These are phyloP conservation scores for Spencermartinsiella ligniputridi DNA, from an alignment of 1,139 yeast species.

Conservation along the genomic window DNA sequence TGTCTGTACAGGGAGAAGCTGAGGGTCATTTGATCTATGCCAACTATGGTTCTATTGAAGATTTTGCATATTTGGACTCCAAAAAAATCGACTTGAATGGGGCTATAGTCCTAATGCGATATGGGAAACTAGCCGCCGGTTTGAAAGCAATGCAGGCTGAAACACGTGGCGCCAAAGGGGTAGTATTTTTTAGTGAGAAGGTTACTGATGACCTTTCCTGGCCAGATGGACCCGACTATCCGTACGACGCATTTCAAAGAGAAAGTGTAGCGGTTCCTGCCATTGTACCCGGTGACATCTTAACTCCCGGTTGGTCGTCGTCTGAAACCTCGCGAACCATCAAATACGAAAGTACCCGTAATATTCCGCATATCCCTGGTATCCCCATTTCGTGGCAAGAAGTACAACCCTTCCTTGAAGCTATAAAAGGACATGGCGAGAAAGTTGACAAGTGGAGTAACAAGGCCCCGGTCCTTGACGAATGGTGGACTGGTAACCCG, in stretches of 20 bases:
- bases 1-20: conserved; percentile 56
- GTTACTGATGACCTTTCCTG: conserved; percentile 20
- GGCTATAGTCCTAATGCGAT: conserved; percentile 56
- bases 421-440: conserved; percentile 47
- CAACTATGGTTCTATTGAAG: conserved; percentile 60
- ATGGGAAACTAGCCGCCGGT: conserved; percentile 51
- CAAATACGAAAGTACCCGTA: conserved; percentile 46
- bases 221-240: conserved; percentile 35
- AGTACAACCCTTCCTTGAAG: conserved; percentile 47
- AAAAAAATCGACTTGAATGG: conserved; percentile 37
- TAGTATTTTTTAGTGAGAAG: conserved; percentile 49
- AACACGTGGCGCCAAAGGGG: conserved; percentile 48
- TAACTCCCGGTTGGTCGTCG: conserved; percentile 74
- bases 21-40: conserved; percentile 54
- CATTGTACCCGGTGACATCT: conserved; percentile 69
- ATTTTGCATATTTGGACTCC: conserved; percentile 45
- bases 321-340: conserved; percentile 30
- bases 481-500: conserved; percentile 44
- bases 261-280: conserved; percentile 64
- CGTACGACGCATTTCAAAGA: conserved; percentile 51
- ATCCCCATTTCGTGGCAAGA: conserved; percentile 74
- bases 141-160: conserved; percentile 52
- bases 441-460: conserved; percentile 38
- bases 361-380: conserved; percentile 68
- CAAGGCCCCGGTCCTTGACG: conserved; percentile 23